Base-by-base conservation (phyloP, 2,329 filamentous ascomycete genomes). In the Penicillium thymicola region DNA sequence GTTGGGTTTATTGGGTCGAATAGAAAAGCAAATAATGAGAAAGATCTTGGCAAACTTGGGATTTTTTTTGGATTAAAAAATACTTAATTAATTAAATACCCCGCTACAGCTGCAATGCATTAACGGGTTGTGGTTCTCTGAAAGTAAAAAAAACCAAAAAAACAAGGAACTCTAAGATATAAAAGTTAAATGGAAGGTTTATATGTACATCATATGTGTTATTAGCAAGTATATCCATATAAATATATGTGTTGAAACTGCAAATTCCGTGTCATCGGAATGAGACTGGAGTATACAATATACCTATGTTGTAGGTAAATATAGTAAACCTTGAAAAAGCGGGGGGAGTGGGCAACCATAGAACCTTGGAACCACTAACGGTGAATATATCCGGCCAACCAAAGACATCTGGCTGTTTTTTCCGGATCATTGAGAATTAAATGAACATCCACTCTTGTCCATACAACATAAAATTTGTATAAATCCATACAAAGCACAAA, bases 71-170 rank as follows among this genome's bases (percentile, higher is more conserved):
- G 4, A 30, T 30, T 30, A 30, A 30, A 30, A 30, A 30, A 28
- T 28, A 28, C 27, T 28, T 40, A 13, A 21, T 51, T 55, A 28
- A 8, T 53, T 47, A 42, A 38, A 49, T 55, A 47, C 38, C 13
- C 11, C 27, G 23, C 40, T 37, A 43, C 16, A 46, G 14, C 50
- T 47, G 42, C 50, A 53, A 53, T 53, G 50, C 42, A 53, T 9
- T 23, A 13, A 18, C 50, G 40, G 50, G 41, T 32, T 32, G 50
- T 53, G 21, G 7, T 25, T 43, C 14, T 42, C 27, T 32, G 18
- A 38, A 27, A 10, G 23, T 25, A 25, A 46, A 34, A 46, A 34
- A 28, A 30, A 28, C 2, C 0, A 46, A 34, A 46, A 21, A 34
- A 13, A 10, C 10, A 4, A 14, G 13, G 13, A 23, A 14, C 0